Conservation (phyloP, 345 rosid genomes). For the Eutrema japonicum region DNA sequence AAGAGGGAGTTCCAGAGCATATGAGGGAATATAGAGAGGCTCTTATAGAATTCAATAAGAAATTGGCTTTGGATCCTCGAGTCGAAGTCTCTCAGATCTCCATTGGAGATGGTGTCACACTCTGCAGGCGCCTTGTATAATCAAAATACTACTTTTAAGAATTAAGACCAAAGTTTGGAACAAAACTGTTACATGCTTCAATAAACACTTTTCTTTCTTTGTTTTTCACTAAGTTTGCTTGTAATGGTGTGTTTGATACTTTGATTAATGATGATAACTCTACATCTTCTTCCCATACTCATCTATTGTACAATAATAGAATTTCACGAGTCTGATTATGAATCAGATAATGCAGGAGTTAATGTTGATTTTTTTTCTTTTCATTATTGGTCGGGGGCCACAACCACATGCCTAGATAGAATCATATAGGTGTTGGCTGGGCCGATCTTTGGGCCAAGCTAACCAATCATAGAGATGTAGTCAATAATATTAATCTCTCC, state of each 20-base stretch:
- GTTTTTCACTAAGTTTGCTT: not conserved
- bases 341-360: too few species aligned
- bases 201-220: not conserved
- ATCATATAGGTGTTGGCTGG: too few species aligned
- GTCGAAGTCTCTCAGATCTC: slow-evolving; percentile 55
- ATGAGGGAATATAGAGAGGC: slow-evolving; percentile 32
- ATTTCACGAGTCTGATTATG: not conserved
- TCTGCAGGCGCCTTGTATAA: slow-evolving; percentile 49
- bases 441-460: too few species aligned
- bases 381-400: too few species aligned
- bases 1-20: slow-evolving; percentile 36
- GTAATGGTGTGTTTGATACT: not conserved
- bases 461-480: too few species aligned
- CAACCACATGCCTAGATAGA: too few species aligned
- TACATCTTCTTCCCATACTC: not conserved
- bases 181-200: not conserved
- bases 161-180: not conserved
- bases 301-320: not conserved
- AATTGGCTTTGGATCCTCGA: slow-evolving; percentile 51
- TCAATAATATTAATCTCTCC: too few species aligned
- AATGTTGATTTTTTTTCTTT: too few species aligned
- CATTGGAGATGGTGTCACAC: slow-evolving; percentile 62
- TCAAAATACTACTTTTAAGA: not conserved
- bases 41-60: slow-evolving; percentile 47
- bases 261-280: not conserved